Evolutionary conservation across 768 basidiomycete genomes (phyloP).

Genomic region (button mushroom (Agaricus bisporus)): DNA sequence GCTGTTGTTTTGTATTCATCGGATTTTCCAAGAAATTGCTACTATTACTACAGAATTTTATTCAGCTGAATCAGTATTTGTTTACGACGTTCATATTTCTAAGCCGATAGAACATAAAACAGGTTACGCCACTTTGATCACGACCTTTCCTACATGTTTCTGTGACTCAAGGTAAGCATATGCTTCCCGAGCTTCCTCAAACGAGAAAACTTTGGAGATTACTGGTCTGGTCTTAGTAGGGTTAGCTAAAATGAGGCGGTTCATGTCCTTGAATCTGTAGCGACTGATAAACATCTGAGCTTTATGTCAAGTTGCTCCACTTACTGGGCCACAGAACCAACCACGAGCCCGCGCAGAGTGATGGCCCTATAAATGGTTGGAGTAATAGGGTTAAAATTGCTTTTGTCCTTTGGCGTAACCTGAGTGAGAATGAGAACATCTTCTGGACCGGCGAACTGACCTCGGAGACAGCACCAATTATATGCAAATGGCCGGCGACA

Average conservation of each 20-base stretch:
- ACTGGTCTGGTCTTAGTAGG: slow-evolving; percentile 38
- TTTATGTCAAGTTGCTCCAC: slow-evolving; percentile 23
- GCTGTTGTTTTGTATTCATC: background rate
- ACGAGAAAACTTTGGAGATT: slow-evolving; percentile 51
- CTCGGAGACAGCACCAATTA: slow-evolving; percentile 47
- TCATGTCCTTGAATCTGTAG: slow-evolving; percentile 47
- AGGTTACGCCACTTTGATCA: slow-evolving; percentile 33
- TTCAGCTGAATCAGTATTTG: too few species aligned
- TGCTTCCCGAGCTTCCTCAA: slow-evolving; percentile 44
- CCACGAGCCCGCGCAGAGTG: slow-evolving; percentile 43
- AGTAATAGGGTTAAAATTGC: slow-evolving; percentile 23
- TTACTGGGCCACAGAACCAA: slow-evolving; percentile 56
- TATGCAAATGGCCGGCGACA: slow-evolving; percentile 37
- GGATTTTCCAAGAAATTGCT: background rate
- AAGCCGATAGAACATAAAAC: too few species aligned
- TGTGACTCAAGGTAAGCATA: slow-evolving; percentile 45
- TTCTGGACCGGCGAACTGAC: slow-evolving; percentile 17
- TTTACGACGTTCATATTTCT: too few species aligned
- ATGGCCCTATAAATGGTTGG: slow-evolving; percentile 32
- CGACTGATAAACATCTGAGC: background rate
- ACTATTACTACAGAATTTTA: too few species aligned
- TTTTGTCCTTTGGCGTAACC: background rate
- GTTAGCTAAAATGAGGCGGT: slow-evolving; percentile 34
- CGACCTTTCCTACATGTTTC: slow-evolving; percentile 55
- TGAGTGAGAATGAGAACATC: background rate